These are phyloP conservation scores for Populus pruinosa DNA, from an alignment of 345 rosid species.

Conservation along the genomic window DNA sequence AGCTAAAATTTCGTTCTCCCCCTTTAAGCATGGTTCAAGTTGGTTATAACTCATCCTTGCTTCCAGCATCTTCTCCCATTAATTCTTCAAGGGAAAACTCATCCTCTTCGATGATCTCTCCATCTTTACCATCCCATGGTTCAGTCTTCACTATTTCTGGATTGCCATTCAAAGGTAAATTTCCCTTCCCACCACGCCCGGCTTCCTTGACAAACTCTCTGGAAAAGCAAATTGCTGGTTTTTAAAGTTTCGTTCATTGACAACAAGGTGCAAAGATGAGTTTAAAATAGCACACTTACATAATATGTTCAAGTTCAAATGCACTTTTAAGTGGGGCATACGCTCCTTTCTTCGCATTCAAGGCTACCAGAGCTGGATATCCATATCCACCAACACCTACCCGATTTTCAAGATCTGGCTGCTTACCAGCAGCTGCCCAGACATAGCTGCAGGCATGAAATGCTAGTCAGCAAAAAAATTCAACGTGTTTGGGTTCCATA, in stretches of 20 bases:
- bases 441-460: slow-evolving; percentile 54
- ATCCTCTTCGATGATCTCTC: slow-evolving; percentile 73
- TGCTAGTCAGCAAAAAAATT: background rate
- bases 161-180: slow-evolving; percentile 59
- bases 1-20: background rate
- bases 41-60: slow-evolving; percentile 57
- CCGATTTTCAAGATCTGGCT: slow-evolving; percentile 75
- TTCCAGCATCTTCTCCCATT: slow-evolving; percentile 58
- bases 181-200: slow-evolving; percentile 91
- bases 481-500: background rate
- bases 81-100: slow-evolving; percentile 94
- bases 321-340: slow-evolving; percentile 97
- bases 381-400: slow-evolving; percentile 97
- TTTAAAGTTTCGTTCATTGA: slow-evolving; percentile 1
- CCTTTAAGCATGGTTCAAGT: background rate
- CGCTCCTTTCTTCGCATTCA: slow-evolving; percentile 90
- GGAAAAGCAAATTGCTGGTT: slow-evolving; percentile 20
- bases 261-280: background rate
- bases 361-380: slow-evolving; percentile 91
- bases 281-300: slow-evolving; percentile 45
- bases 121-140: slow-evolving; percentile 95
- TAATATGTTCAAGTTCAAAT: slow-evolving; percentile 72
- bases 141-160: slow-evolving; percentile 57
- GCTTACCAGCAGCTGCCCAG: slow-evolving; percentile 94
- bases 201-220: slow-evolving; percentile 95